Evolutionary conservation across 208 protist genomes (phyloP).

Genomic region (Acanthamoeba quina): DNA sequence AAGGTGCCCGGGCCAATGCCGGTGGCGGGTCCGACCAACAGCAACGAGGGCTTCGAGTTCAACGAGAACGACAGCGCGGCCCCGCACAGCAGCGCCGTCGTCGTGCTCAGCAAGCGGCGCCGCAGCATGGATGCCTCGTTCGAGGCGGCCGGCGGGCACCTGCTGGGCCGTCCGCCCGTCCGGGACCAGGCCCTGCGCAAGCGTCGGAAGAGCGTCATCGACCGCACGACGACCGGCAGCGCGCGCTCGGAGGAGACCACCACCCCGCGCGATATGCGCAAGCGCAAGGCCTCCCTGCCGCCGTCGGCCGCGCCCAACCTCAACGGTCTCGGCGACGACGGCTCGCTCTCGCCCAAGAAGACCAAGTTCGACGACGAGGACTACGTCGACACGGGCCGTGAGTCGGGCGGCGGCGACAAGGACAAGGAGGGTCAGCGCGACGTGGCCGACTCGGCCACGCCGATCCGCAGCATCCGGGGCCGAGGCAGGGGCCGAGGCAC

Average conservation of each 20-base stretch:
- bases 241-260: not conserved
- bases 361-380: slow-evolving; percentile 7
- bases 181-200: slow-evolving; percentile 1
- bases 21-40: not conserved
- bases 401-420: not conserved
- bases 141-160: not conserved
- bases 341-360: not conserved
- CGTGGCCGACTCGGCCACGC: not conserved
- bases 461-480: not conserved
- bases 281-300: not conserved
- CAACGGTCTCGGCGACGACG: not conserved
- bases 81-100: not conserved
- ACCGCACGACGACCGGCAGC: not conserved
- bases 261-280: not conserved
- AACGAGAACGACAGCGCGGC: slow-evolving; percentile 16
- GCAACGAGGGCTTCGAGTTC: slow-evolving; percentile 8
- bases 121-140: slow-evolving; percentile 16
- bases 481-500: not conserved
- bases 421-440: not conserved
- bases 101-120: not conserved
- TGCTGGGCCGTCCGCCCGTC: not conserved
- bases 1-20: not conserved
- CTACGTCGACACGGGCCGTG: not conserved
- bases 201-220: slow-evolving; percentile 28
- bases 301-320: not conserved